Base-by-base conservation (phyloP, 176 grass and related monocot genomes). In the Guadua angustifolia region DNA sequence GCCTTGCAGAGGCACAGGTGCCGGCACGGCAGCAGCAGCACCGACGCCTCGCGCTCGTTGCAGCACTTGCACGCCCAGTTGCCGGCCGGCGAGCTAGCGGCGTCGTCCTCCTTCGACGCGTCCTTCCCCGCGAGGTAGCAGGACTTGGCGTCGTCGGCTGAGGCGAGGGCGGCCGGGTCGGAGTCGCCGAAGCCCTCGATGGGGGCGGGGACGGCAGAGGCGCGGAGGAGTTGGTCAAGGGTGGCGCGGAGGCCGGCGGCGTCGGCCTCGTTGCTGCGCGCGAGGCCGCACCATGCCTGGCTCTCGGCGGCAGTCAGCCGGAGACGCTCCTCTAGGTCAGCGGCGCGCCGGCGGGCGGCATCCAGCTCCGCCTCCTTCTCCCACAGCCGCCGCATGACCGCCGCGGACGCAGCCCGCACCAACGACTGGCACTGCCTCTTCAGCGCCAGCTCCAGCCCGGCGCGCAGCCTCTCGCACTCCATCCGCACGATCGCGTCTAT, bases 1-100 rank as follows among this genome's bases (percentile, higher is more conserved):
- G 43, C 65, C 50, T 90, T 89, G 90, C 93, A 95, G 4, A 92
- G 57, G 77, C 90, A 90, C 13, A 95, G 77, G 73, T 95, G 93
- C 40, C 90, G 89, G 73, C 90, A 95, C 13, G 93, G 93, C 1
- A 92, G 83, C 49, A 95, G 57, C 15, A 95, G 84, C 63, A 90
- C 90, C 18, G 79, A 66, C 58, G 70, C 85, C 29, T 92, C 90
- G 4, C 43, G 6, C 3, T 19, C 75, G 14, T 79, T 66, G 65
- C 93, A 95, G 4, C 73, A 40, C 70, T 50, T 65, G 71, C 93
- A 95, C 32, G 74, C 45, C 71, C 70, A 79, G 32, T 14, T 82
- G 47, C 38, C 17, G 0, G 38, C 12, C 11, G 35, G 3, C 2
- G 82, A 39, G 4, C 14, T 39, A 21, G 19, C 8, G 36, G 24